phyloP scores from a whole-genome alignment of 2,329 filamentous ascomycete species.

The Penicillium polonicum region DNA sequence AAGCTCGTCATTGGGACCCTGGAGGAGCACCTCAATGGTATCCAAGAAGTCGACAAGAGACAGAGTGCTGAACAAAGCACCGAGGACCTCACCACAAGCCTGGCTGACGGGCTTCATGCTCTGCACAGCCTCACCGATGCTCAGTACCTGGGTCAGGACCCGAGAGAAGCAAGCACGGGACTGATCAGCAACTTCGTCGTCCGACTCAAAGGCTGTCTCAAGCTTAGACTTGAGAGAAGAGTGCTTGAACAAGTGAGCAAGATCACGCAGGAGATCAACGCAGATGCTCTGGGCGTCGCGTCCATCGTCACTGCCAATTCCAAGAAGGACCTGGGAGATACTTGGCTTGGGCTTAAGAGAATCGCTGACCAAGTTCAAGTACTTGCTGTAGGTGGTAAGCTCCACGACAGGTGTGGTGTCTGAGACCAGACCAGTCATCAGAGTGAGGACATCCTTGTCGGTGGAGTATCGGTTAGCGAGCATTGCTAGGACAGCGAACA shows the following conservation, averaged over 20 bases:
- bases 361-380: slow-evolving; percentile 72
- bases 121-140: slow-evolving; percentile 58
- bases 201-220: slow-evolving; percentile 36
- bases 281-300: slow-evolving; percentile 43
- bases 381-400: slow-evolving; percentile 70
- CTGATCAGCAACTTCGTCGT: slow-evolving; percentile 58
- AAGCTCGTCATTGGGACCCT: slow-evolving; percentile 70
- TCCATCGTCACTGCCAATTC: slow-evolving; percentile 54
- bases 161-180: slow-evolving; percentile 67
- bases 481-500: slow-evolving; percentile 85
- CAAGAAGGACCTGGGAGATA: slow-evolving; percentile 71
- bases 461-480: slow-evolving; percentile 83
- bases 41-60: slow-evolving; percentile 87
- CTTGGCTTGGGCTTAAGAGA: slow-evolving; percentile 71
- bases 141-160: slow-evolving; percentile 64
- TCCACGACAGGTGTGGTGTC: slow-evolving; percentile 73
- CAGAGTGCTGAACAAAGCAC: slow-evolving; percentile 77
- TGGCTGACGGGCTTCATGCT: slow-evolving; percentile 38
- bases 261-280: slow-evolving; percentile 42
- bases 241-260: slow-evolving; percentile 42
- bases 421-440: slow-evolving; percentile 71
- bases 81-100: slow-evolving; percentile 65
- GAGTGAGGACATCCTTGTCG: slow-evolving; percentile 70
- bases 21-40: slow-evolving; percentile 77
- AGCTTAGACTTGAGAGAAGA: slow-evolving; percentile 44